Base-by-base conservation (phyloP, 1,139 yeast species). In the Insectozyma bohioensis region DNA sequence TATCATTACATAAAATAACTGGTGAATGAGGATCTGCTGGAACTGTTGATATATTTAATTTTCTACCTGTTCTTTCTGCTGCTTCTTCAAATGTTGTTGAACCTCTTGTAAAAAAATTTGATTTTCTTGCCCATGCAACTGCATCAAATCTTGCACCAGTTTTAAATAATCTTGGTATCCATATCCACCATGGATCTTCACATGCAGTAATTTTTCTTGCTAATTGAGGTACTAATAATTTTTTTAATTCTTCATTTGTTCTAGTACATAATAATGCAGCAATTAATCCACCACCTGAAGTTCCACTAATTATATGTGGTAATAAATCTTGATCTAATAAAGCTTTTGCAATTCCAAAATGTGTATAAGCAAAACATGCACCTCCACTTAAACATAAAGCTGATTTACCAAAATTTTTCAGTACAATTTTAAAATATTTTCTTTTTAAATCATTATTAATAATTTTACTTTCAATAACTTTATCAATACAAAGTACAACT, bases 1-100 rank as follows among this genome's bases (percentile, higher is more conserved):
- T 72, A 48, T 79, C 79, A 47, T 85, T 85, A 54, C 92, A 81
- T 35, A 85, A 62, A 50, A 85, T 84, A 4, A 80, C 88, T 0
- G 95, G 94, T 1, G 90, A 80, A 52, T 83, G 85, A 1, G 87
- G 85, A 51, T 85, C 92, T 5, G 87, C 81, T 1, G 95, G 94
- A 3, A 85, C 88, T 0, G 92, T 83, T 0, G 87, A 76, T 21
- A 85, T 75, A 53, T 84, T 85, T 41, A 85, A 65, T 20, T 78
- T 72, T 36, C 85, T 68, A 0, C 94, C 94, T 0, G 94, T 83
- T 27, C 78, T 56, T 37, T 75, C 72, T 48, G 63, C 78, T 4
- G 85, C 82, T 54, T 85, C 94, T 44, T 72, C 72, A 52, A 84
- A 85, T 0, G 94, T 83, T 42, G 76, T 61, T 8, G 85, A 78